Evolutionary conservation across 1,139 yeast genomes (phyloP).

Genomic region (Yamadazyma atmosphaerica): DNA sequence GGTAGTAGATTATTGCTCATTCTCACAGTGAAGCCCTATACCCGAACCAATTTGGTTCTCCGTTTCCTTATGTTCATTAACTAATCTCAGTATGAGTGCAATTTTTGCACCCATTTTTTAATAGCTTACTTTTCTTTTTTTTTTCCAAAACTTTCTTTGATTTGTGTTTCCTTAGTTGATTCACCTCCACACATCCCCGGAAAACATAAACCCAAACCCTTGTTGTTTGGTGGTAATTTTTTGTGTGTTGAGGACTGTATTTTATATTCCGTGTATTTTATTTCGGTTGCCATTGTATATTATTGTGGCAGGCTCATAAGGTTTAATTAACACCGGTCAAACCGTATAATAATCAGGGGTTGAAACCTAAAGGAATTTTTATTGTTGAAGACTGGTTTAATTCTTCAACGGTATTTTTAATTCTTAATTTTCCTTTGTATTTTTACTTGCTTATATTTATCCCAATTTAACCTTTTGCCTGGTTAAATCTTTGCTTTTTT

Average conservation of each 20-base stretch:
- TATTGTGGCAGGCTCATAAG: neutral
- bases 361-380: neutral
- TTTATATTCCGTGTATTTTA: neutral
- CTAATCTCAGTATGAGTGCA: constrained; percentile 1
- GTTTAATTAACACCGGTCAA: constrained; percentile 3
- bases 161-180: neutral
- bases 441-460: neutral
- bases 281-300: neutral
- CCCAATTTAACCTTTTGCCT: neutral
- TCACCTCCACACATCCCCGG: too few species aligned
- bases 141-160: neutral
- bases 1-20: neutral
- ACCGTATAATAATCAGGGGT: too few species aligned
- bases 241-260: neutral
- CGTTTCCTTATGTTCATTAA: neutral
- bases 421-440: constrained; percentile 1
- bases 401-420: constrained; percentile 1
- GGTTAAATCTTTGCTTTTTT: neutral
- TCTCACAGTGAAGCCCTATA: neutral
- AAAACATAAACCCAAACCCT: neutral
- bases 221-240: neutral
- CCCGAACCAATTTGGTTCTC: neutral
- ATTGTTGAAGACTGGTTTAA: constrained; percentile 1
- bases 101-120: constrained; percentile 2
- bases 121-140: neutral